Evolutionary conservation across 2,329 filamentous ascomycete genomes (phyloP), one percentile per base, ranked within the genome.

Genomic region (Venturia carpophila): DNA sequence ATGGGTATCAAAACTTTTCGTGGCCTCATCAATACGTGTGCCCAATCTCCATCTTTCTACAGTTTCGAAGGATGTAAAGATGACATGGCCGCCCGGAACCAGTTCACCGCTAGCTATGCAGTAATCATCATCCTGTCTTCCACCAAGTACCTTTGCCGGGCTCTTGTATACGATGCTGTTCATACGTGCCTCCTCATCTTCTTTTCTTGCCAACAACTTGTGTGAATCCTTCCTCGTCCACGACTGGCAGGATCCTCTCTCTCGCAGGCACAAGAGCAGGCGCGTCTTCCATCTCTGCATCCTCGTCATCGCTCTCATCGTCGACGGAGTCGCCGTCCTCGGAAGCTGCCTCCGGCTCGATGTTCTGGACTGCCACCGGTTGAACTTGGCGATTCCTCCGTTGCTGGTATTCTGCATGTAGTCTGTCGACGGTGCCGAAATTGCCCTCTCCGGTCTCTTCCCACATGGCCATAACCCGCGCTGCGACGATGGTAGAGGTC

Each of bases 401-500:
- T 70, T 97, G 90, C 65, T 94, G 72, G 82, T 86, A 91, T 69
- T 82, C 81, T 71, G 79, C 77, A 70, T 85, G 84, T 78, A 94
- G 76, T 67, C 78, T 79, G 68, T 86, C 82, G 64, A 92, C 84
- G 67, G 82, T 82, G n/a, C 79, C 79, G 68, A 89, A 88, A 65
- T 87, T 81, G 19, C 89, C 89, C 67, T 83, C 82, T 66, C 81
- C 79, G 71, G 87, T 86, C 72, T 89, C 83, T 66, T 80, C 79
- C 71, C 86, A 82, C 68, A 93, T 78, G 63, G 82, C 80, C 74
- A 95, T 77, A 66, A 97, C 90, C 70, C 87, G 82, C 66, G 81
- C 79, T 11, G 92, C 92, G 7, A 96, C 84, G 65, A 87, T 84
- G 64, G 83, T 86, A 42, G 87, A 89, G 60, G 88, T 93, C 70